Conservation (phyloP, 345 rosid species). For the Populus pruinosa region DNA sequence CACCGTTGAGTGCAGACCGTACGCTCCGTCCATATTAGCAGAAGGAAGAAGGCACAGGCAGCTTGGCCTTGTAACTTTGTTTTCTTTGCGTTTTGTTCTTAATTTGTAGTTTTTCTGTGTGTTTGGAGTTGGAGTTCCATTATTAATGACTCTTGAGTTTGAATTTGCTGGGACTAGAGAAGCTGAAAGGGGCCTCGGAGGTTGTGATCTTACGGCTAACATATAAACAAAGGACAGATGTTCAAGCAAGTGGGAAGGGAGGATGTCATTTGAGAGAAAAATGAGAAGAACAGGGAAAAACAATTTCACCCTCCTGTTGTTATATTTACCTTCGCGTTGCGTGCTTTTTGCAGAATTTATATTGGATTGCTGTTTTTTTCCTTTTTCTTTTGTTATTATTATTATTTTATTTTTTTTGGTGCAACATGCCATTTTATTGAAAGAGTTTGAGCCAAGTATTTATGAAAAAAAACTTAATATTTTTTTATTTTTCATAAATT, state of each 20-base stretch:
- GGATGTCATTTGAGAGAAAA: background rate
- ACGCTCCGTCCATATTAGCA: conserved; percentile 70
- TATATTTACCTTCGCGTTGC: too few species aligned
- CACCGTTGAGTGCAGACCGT: conserved; percentile 45
- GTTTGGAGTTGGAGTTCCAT: background rate
- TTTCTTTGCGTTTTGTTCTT: background rate
- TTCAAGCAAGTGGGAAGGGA: conserved; percentile 11
- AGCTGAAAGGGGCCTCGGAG: conserved; percentile 25
- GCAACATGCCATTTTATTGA: too few species aligned
- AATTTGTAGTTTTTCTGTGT: background rate
- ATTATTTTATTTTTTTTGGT: too few species aligned
- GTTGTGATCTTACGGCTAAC: conserved; percentile 24
- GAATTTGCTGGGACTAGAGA: conserved; percentile 33
- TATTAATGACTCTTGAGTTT: background rate
- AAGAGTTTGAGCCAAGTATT: too few species aligned
- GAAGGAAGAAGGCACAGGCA: background rate
- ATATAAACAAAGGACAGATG: conserved; percentile 11
- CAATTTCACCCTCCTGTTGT: too few species aligned
- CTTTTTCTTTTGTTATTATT: too few species aligned
- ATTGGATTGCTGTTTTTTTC: too few species aligned
- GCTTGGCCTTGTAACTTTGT: background rate
- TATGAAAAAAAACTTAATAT: too few species aligned
- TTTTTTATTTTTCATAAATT: too few species aligned
- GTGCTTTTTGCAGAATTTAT: too few species aligned
- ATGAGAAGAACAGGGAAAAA: too few species aligned